These are phyloP conservation scores for Gastrodia elata DNA, from an alignment of 106 monocot genomes.

Conservation along the genomic window DNA sequence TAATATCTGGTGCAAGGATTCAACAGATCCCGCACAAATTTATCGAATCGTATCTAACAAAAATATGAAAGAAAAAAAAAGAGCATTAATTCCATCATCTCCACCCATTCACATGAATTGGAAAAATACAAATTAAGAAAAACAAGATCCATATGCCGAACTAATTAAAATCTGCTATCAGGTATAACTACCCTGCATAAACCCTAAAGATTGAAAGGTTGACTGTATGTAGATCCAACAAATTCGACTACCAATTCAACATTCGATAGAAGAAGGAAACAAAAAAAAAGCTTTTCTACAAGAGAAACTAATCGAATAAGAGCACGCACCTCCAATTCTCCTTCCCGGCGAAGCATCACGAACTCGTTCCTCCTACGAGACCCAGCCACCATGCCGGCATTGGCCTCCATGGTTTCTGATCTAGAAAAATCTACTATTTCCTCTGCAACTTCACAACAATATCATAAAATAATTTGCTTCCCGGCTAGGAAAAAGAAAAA, in stretches of 20 bases:
- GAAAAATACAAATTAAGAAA: neutral
- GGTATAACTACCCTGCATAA: neutral
- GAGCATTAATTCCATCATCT: neutral
- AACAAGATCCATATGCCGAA: neutral
- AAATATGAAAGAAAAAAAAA: neutral
- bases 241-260: neutral
- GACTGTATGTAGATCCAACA: neutral
- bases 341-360: slow-evolving; percentile 70
- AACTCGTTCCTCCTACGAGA: slow-evolving; percentile 80
- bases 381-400: slow-evolving; percentile 79
- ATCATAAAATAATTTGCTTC: neutral
- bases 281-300: neutral
- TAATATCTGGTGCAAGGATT: neutral
- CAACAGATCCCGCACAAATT: neutral
- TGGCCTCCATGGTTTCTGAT: slow-evolving; percentile 51
- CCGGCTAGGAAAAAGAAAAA: neutral
- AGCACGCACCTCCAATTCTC: slow-evolving; percentile 35
- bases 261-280: neutral
- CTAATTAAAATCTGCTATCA: neutral
- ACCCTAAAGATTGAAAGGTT: neutral
- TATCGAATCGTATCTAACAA: neutral
- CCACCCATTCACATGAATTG: neutral
- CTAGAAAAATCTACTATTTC: neutral
- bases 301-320: neutral
- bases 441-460: neutral